Evolutionary conservation across 2,329 filamentous ascomycete species (phyloP).

Genomic region (Camptophora hylomeconis): DNA sequence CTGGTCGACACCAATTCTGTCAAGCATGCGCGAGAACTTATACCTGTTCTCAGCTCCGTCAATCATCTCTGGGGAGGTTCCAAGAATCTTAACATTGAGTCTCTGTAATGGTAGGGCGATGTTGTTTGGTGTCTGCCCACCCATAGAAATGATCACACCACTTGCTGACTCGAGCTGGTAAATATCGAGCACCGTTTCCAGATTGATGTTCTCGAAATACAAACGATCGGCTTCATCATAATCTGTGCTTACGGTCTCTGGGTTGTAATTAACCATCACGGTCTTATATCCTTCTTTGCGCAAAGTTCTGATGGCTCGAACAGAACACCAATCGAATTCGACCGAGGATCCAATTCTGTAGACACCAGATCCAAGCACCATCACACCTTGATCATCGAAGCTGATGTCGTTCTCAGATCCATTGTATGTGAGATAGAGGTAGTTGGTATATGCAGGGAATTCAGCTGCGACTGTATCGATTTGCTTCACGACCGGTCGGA

Average conservation of each 20-base stretch:
- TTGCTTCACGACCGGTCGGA: constrained; percentile 87
- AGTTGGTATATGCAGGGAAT: constrained; percentile 90
- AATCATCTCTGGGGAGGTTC: constrained; percentile 98
- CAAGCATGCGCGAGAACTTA: constrained; percentile 97
- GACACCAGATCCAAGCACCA: constrained; percentile 91
- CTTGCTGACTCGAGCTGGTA: constrained; percentile 74
- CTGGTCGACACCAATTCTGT: constrained; percentile 88
- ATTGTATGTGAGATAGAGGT: constrained; percentile 93
- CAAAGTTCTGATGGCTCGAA: constrained; percentile 82
- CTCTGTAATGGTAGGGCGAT: constrained; percentile 83
- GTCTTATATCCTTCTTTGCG: constrained; percentile 79
- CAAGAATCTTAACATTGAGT: constrained; percentile 80
- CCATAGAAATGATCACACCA: constrained; percentile 89
- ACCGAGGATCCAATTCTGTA: constrained; percentile 96
- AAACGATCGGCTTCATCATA: constrained; percentile 89
- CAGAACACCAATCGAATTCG: constrained; percentile 98
- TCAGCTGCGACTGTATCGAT: constrained; percentile 97
- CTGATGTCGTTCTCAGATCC: constrained; percentile 69
- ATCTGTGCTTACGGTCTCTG: constrained; percentile 79
- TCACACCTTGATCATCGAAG: constrained; percentile 83
- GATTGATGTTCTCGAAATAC: constrained; percentile 90
- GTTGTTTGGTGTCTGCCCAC: constrained; percentile 95
- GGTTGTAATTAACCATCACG: constrained; percentile 91
- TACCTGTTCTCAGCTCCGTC: constrained; percentile 94
- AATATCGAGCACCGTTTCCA: constrained; percentile 85